phyloP scores from a whole-genome alignment of 352 stramenopile genomes.

The Pythium guiyangense region DNA sequence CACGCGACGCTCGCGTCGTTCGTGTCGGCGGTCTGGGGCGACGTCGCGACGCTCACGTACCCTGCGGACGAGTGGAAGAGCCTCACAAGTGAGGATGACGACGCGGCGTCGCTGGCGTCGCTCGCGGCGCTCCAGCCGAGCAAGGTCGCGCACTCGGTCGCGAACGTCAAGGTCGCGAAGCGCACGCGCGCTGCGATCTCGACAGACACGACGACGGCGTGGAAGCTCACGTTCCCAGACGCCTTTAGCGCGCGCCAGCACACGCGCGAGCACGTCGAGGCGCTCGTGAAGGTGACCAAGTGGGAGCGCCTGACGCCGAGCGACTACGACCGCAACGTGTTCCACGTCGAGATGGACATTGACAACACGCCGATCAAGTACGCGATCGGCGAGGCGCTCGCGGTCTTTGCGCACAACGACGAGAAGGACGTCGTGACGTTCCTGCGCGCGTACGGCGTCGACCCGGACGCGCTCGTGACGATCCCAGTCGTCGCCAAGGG shows the following conservation, averaged over 20 bases:
- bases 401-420: conserved; percentile 83
- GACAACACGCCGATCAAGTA: conserved; percentile 78
- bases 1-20: conserved; percentile 50
- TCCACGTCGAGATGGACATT: conserved; percentile 86
- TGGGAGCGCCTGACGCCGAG: conserved; percentile 73
- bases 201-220: conserved; percentile 54
- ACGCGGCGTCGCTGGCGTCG: conserved; percentile 11
- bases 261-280: conserved; percentile 67
- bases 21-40: conserved; percentile 55
- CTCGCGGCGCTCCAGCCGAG: conserved; percentile 39
- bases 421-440: conserved; percentile 70
- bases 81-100: conserved; percentile 14
- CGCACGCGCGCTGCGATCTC: conserved; percentile 34
- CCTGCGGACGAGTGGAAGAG: conserved; percentile 39
- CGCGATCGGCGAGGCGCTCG: conserved; percentile 78
- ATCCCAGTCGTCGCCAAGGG: conserved; percentile 55
- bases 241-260: conserved; percentile 42
- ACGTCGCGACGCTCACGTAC: conserved; percentile 47
- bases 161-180: conserved; percentile 28
- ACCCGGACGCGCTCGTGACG: conserved; percentile 62
- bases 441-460: conserved; percentile 56
- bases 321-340: conserved; percentile 84
- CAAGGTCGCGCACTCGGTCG: conserved; percentile 45
- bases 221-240: conserved; percentile 64
- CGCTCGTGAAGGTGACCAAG: conserved; percentile 68